phyloP scores from a whole-genome alignment of 345 rosid species.

The Gossypium ekmanianum region DNA sequence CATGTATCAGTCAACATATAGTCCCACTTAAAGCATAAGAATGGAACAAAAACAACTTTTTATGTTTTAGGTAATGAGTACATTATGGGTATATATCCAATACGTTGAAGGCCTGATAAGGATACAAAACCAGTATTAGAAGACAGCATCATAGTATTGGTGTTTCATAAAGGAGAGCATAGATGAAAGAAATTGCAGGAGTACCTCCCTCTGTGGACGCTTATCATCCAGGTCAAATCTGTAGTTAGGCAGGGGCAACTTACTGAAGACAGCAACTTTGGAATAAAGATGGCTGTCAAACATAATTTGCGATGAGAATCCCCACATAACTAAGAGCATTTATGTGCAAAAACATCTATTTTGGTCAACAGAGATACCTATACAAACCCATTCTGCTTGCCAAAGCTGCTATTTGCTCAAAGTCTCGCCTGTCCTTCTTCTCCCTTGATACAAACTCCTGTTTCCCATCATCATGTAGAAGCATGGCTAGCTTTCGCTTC shows the following conservation, averaged over 20 bases:
- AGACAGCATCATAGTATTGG: background rate
- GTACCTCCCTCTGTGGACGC: conserved; percentile 93
- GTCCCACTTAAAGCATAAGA: background rate
- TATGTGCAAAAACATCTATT: conserved; percentile 2
- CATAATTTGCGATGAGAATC: conserved; percentile 22
- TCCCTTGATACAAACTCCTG: conserved; percentile 84
- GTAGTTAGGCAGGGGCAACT: conserved; percentile 89
- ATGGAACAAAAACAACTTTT: background rate
- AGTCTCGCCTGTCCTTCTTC: conserved; percentile 73
- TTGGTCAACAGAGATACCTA: conserved; percentile 42
- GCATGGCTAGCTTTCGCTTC: conserved; percentile 56
- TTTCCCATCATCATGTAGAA: conserved; percentile 46
- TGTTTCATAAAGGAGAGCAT: background rate
- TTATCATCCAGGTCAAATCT: conserved; percentile 90
- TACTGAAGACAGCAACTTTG: conserved; percentile 80
- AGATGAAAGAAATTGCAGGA: background rate
- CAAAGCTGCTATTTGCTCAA: conserved; percentile 63
- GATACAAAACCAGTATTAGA: background rate
- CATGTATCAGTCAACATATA: background rate
- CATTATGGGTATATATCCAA: background rate
- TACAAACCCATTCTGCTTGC: conserved; percentile 75
- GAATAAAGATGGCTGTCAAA: conserved; percentile 72
- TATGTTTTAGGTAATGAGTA: background rate
- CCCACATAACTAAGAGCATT: conserved; percentile 12
- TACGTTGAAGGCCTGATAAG: background rate